A percentile compares a stretch with the other conserved stretches of the same genome.
phyloP scores from a whole-genome alignment of 768 basidiomycete genomes.

The Mycena metata region DNA sequence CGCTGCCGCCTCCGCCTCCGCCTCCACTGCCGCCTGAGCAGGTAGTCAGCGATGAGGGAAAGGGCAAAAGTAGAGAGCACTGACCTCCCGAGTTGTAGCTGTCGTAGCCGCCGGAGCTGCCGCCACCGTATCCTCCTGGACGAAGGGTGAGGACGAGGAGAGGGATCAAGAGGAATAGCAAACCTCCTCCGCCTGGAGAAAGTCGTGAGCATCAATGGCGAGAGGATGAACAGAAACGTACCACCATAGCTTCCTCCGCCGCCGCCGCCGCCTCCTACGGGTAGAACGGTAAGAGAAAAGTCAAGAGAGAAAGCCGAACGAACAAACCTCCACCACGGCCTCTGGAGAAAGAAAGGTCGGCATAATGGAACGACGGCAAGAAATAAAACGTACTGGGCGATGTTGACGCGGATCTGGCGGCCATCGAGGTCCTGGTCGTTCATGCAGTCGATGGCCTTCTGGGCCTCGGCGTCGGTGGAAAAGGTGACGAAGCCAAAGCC shows the following conservation, averaged over 20 bases:
- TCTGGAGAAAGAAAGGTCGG: no score
- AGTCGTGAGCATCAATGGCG: no score
- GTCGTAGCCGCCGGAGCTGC: conserved; percentile 48
- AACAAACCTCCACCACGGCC: no score
- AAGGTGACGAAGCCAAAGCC: conserved; percentile 97
- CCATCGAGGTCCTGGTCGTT: conserved; percentile 92
- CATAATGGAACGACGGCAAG: no score
- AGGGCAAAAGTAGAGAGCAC: neutral
- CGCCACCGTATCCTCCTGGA: conserved; percentile 34
- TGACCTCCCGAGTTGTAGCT: conserved; percentile 44
- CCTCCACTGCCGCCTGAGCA: conserved; percentile 7
- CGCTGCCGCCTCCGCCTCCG: neutral
- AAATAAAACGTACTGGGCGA: conserved; percentile 21
- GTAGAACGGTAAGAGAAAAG: no score
- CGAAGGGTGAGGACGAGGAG: conserved; percentile 20
- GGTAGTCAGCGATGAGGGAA: neutral
- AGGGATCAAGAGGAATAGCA: conserved; percentile 33
- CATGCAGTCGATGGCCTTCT: conserved; percentile 78
- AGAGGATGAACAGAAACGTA: no score
- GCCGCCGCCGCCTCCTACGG: no score
- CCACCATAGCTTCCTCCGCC: no score
- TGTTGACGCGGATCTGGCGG: conserved; percentile 31
- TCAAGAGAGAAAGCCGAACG: no score
- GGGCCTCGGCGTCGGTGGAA: conserved; percentile 70
- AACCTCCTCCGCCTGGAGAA: conserved; percentile 58